phyloP scores from a whole-genome alignment of 495 filamentous ascomycete species.

The Aspergillus mulundensis region DNA sequence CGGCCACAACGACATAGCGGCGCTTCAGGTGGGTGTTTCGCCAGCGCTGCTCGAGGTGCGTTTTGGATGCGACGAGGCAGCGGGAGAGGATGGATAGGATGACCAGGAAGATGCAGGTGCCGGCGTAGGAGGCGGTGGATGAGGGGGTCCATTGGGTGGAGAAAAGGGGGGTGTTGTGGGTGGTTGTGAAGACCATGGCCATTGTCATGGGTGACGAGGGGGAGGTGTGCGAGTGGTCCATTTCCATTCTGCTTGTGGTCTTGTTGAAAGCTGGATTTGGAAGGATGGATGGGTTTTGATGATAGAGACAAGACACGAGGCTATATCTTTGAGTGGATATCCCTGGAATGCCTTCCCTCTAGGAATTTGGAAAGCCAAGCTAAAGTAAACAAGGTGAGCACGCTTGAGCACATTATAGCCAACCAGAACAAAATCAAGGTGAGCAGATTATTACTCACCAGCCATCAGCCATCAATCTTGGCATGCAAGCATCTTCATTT shows the following conservation, averaged over 20 bases:
- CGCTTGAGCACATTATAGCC: neutral
- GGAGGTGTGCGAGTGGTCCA: neutral
- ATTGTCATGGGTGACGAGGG: conserved; percentile 25
- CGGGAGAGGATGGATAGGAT: conserved; percentile 65
- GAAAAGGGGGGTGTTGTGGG: conserved; percentile 67
- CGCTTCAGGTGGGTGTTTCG: conserved; percentile 62
- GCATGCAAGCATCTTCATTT: conserved; percentile 16
- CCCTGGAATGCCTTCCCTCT: too few relatives aligned
- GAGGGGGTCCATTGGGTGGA: conserved; percentile 68
- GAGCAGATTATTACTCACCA: conserved; percentile 16
- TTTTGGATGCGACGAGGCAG: conserved; percentile 62
- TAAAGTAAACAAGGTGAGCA: too few relatives aligned
- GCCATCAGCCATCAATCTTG: conserved; percentile 2
- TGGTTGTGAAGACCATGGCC: conserved; percentile 57
- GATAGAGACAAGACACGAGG: too few relatives aligned
- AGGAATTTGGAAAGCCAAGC: too few relatives aligned
- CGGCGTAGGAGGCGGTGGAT: conserved; percentile 66
- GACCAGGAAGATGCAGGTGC: conserved; percentile 84
- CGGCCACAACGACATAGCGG: conserved; percentile 70
- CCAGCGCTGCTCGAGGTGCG: conserved; percentile 53
- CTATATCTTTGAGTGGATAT: too few relatives aligned
- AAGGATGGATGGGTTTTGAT: too few relatives aligned
- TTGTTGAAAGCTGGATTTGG: too few relatives aligned
- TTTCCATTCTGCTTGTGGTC: too few relatives aligned
- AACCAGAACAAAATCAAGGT: conserved; percentile 5